phyloP scores from a whole-genome alignment of 2,329 filamentous ascomycete species.

The Aspergillus floridensis region DNA sequence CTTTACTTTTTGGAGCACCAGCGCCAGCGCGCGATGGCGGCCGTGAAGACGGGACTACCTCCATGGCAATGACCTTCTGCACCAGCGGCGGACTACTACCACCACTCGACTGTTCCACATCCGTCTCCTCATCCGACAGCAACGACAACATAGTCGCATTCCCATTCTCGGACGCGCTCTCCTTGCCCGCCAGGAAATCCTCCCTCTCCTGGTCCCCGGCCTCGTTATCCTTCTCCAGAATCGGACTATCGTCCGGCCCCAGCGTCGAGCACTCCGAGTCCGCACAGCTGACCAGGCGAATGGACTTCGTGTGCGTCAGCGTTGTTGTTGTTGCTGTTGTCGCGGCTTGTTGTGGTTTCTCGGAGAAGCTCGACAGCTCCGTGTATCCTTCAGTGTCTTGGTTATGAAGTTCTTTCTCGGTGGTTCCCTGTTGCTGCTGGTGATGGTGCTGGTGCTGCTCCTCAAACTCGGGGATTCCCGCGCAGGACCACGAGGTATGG shows the following conservation, averaged over 20 bases:
- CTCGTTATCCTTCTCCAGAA: background rate
- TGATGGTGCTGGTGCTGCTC: background rate
- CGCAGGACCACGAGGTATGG: constrained; percentile 3
- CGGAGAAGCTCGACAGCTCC: background rate
- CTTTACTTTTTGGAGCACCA: background rate
- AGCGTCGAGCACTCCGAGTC: constrained; percentile 12
- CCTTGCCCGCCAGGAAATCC: background rate
- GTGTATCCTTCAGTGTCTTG: too few relatives aligned
- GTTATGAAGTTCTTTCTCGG: background rate
- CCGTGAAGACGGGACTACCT: constrained; percentile 13
- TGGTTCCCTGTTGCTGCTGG: background rate
- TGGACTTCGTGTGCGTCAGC: constrained; percentile 8
- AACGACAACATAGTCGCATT: background rate
- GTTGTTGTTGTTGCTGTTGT: background rate
- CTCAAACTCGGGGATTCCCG: constrained; percentile 1
- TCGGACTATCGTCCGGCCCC: background rate
- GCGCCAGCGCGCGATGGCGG: background rate
- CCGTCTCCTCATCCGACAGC: constrained; percentile 3
- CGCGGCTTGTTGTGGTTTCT: background rate
- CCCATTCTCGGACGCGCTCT: too few relatives aligned
- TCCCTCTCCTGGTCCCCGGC: background rate
- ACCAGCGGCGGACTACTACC: background rate
- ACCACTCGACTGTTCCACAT: background rate
- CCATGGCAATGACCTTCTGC: background rate
- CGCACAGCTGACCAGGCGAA: constrained; percentile 16